These are phyloP conservation scores for Ambrosia artemisiifolia DNA, from an alignment of 129 eudicot species.

Conservation along the genomic window DNA sequence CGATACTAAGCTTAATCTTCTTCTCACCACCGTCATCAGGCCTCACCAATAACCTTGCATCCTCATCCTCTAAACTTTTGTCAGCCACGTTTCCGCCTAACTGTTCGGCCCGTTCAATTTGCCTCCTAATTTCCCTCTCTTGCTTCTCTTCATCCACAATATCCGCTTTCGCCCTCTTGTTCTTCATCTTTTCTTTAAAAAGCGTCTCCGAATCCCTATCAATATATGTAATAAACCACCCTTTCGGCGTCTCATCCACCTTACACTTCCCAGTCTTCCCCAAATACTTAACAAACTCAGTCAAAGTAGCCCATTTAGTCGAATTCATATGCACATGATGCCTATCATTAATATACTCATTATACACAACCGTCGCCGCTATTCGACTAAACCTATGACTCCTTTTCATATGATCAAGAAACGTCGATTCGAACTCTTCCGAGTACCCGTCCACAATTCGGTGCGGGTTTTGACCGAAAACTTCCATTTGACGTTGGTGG, in stretches of 20 bases:
- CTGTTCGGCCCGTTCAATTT: slow-evolving; percentile 81
- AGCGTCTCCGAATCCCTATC: slow-evolving; percentile 86
- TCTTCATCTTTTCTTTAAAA: slow-evolving; percentile 75
- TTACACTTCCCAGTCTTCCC: slow-evolving; percentile 77
- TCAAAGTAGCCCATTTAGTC: slow-evolving; percentile 81
- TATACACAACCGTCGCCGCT: slow-evolving; percentile 90
- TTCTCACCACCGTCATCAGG: slow-evolving; percentile 46
- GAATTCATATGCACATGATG: slow-evolving; percentile 94
- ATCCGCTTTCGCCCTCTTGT: slow-evolving; percentile 70
- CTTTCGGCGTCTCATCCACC: slow-evolving; percentile 88
- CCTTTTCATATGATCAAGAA: slow-evolving; percentile 81
- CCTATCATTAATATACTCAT: slow-evolving; percentile 77
- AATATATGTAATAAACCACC: slow-evolving; percentile 89
- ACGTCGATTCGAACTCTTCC: slow-evolving; percentile 66
- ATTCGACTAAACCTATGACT: slow-evolving; percentile 86
- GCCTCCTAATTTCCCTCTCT: slow-evolving; percentile 68
- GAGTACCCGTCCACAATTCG: slow-evolving; percentile 76
- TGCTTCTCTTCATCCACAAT: slow-evolving; percentile 77
- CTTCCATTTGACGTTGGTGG: slow-evolving; percentile 92
- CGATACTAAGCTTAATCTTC: slow-evolving; percentile 56
- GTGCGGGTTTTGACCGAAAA: slow-evolving; percentile 81
- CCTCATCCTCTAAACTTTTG: slow-evolving; percentile 20
- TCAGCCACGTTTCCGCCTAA: slow-evolving; percentile 20
- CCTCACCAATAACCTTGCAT: slow-evolving; percentile 33
- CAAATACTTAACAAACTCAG: slow-evolving; percentile 79